These are phyloP conservation scores for Boletus sp. DNA, from an alignment of 768 basidiomycete genomes.

Conservation along the genomic window DNA sequence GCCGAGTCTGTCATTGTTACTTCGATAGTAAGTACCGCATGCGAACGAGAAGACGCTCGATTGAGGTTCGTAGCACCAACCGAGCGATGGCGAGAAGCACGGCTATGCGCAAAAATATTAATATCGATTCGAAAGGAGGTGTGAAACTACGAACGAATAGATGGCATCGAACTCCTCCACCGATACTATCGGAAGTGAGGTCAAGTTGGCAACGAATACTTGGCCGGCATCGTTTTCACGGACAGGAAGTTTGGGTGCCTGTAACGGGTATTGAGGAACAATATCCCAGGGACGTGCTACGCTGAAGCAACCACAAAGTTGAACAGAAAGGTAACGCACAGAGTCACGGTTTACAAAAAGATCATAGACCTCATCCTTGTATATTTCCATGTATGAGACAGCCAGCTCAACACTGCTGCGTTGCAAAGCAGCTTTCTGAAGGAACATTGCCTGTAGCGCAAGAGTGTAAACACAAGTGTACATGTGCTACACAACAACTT, in stretches of 20 bases:
- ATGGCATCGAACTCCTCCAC: constrained; percentile 47
- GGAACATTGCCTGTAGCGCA: constrained; percentile 55
- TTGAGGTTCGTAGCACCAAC: constrained; percentile 87
- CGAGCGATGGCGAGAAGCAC: constrained; percentile 74
- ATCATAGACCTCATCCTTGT: constrained; percentile 90
- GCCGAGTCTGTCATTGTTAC: constrained; percentile 55
- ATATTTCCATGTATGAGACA: constrained; percentile 86
- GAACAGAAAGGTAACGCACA: constrained; percentile 39
- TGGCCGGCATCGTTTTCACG: constrained; percentile 52
- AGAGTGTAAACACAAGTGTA: neutral
- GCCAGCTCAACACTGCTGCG: constrained; percentile 46
- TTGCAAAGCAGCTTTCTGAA: constrained; percentile 40
- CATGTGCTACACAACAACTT: constrained; percentile 18
- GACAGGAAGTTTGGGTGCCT: constrained; percentile 56
- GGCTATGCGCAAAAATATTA: constrained; percentile 37
- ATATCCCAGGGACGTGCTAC: neutral
- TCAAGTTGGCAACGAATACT: constrained; percentile 55
- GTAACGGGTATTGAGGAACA: neutral
- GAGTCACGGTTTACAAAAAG: constrained; percentile 71
- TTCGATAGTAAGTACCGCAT: constrained; percentile 80
- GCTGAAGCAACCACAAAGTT: neutral
- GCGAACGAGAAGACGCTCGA: constrained; percentile 80
- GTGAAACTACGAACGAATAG: constrained; percentile 41
- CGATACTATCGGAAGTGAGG: constrained; percentile 37
- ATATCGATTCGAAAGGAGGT: no score